Evolutionary conservation across 192 early-diverging fungal species (phyloP).

Genomic region (Linnemannia exigua): DNA sequence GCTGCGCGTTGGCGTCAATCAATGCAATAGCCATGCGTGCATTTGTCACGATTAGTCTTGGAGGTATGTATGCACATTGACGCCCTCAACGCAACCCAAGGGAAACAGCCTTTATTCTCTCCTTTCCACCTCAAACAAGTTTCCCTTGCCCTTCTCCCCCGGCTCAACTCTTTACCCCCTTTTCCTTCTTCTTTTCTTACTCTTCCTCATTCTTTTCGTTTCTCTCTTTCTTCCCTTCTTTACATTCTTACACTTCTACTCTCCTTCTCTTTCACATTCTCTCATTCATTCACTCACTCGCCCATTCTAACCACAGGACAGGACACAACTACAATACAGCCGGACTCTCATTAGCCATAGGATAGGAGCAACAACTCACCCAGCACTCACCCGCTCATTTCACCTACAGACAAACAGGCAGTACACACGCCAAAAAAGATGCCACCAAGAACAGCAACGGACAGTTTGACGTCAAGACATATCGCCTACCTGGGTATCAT

Average conservation of each 20-base stretch:
- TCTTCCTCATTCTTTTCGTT: background rate
- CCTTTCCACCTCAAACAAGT: background rate
- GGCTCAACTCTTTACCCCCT: conserved; percentile 2
- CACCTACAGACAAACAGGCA: background rate
- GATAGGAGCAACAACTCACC: background rate
- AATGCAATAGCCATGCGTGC: background rate
- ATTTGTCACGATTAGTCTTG: background rate
- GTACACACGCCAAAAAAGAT: background rate
- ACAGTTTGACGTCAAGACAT: conserved; percentile 21
- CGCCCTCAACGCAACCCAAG: too few relatives aligned
- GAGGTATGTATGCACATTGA: too few relatives aligned
- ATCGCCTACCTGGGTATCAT: conserved; percentile 28
- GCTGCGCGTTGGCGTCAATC: conserved; percentile 3
- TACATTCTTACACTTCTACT: background rate
- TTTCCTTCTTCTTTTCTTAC: background rate
- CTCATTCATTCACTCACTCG: background rate
- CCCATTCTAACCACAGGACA: background rate
- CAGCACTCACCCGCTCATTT: background rate
- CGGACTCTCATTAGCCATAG: background rate
- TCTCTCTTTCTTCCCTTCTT: background rate
- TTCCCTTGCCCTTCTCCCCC: background rate
- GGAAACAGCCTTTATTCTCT: background rate
- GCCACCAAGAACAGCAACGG: conserved; percentile 7
- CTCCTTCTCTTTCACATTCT: conserved; percentile 6
- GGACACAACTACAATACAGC: background rate